Conservation (phyloP, 768 basidiomycete species). For the Russula lepida region DNA sequence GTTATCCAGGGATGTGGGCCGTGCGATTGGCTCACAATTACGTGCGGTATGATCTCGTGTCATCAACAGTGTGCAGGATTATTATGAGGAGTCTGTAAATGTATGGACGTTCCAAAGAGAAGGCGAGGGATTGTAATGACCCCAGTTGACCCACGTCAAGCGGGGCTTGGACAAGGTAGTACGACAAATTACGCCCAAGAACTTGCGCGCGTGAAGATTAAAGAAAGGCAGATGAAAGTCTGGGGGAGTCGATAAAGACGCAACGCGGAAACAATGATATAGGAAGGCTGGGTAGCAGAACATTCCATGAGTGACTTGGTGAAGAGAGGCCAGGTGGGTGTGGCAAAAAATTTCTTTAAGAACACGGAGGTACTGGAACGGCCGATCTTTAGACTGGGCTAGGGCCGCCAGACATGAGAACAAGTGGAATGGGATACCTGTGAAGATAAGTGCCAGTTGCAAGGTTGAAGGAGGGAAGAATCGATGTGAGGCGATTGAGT, state of each 20-base stretch:
- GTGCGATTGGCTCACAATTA: slow-evolving; percentile 13
- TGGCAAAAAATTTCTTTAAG: slow-evolving; percentile 1
- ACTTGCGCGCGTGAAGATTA: slow-evolving; percentile 10
- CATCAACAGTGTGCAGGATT: slow-evolving; percentile 15
- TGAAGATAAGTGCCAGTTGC: not conserved
- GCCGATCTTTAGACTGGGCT: not conserved
- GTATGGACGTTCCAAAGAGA: slow-evolving; percentile 16
- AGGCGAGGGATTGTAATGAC: not conserved
- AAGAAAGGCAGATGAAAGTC: slow-evolving; percentile 6
- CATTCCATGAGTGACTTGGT: slow-evolving; percentile 16
- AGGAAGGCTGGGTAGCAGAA: slow-evolving; percentile 4
- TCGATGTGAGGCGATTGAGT: not conserved
- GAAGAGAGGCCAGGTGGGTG: slow-evolving; percentile 5
- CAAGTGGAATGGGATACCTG: not conserved
- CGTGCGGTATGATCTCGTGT: slow-evolving; percentile 17
- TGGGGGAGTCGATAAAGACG: slow-evolving; percentile 4
- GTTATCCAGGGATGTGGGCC: slow-evolving; percentile 10
- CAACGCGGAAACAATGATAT: not conserved
- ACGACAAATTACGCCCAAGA: slow-evolving; percentile 8
- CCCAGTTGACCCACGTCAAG: not conserved
- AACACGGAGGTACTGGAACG: not conserved
- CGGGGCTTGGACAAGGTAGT: slow-evolving; percentile 10
- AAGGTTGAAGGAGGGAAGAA: not conserved
- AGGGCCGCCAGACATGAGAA: not conserved
- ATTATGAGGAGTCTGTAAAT: not conserved